These are phyloP conservation scores for Durio zibethinus DNA, from an alignment of 345 rosid species.

Conservation along the genomic window DNA sequence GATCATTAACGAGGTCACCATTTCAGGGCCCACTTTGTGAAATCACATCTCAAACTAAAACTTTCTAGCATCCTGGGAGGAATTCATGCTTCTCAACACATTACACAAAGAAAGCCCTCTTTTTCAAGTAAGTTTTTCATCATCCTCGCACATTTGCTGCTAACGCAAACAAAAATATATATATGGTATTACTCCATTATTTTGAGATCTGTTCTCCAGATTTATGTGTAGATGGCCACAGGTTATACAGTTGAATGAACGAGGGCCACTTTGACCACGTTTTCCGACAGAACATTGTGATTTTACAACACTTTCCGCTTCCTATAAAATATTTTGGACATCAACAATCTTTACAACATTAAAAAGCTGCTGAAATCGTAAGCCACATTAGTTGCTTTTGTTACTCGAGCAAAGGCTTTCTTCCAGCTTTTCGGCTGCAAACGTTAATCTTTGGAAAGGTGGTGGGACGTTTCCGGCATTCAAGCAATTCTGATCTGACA, in stretches of 20 bases:
- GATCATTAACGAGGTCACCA: background rate
- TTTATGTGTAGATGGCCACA: constrained; percentile 1
- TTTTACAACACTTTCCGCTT: constrained; percentile 1
- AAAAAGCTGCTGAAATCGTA: background rate
- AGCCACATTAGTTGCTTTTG: constrained; percentile 1
- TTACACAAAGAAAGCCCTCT: background rate
- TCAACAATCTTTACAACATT: constrained; percentile 28
- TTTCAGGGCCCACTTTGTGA: background rate
- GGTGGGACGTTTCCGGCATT: background rate
- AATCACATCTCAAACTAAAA: background rate
- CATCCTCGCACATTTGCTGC: background rate
- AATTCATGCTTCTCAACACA: background rate
- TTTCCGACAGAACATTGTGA: background rate
- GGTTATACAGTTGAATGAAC: background rate
- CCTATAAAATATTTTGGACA: background rate
- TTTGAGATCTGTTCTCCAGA: background rate
- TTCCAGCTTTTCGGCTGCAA: background rate
- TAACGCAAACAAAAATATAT: background rate
- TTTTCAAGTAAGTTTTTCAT: background rate
- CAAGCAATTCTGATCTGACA: background rate
- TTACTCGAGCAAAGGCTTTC: background rate
- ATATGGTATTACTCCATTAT: background rate
- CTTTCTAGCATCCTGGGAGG: background rate
- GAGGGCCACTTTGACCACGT: background rate
- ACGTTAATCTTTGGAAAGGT: background rate